Percentiles rank a stretch among this genome's conserved stretches.
Evolutionary conservation across 805 yeast species (phyloP).

Genomic region (Yamadazyma scolyti): DNA sequence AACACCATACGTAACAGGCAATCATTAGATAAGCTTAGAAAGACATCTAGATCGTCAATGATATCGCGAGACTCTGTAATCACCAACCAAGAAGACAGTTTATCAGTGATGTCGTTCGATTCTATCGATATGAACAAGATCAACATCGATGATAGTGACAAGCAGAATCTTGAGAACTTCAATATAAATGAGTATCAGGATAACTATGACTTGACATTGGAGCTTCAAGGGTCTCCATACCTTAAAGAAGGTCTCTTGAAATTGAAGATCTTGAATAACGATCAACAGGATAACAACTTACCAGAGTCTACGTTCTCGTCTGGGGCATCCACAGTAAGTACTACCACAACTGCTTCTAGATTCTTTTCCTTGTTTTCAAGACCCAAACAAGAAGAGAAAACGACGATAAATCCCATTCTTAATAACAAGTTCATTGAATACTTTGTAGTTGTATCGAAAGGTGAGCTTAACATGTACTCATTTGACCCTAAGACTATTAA

Average conservation of each 20-base stretch:
- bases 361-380: conserved; percentile 26
- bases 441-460: conserved; percentile 67
- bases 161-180: conserved; percentile 29
- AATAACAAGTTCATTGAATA: conserved; percentile 37
- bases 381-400: conserved; percentile 5
- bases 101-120: conserved; percentile 36
- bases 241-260: conserved; percentile 67
- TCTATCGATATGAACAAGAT: conserved; percentile 14
- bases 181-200: conserved; percentile 40
- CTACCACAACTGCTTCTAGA: conserved; percentile 16
- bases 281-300: conserved; percentile 26
- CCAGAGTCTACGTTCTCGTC: conserved; percentile 8
- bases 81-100: conserved; percentile 22
- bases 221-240: conserved; percentile 73
- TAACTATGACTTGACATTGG: conserved; percentile 57
- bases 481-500: conserved; percentile 45
- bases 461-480: conserved; percentile 57
- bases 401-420: conserved; percentile 17
- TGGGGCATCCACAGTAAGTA: conserved; percentile 13
- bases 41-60: conserved; percentile 33
- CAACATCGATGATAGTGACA: conserved; percentile 12
- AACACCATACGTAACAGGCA: conserved; percentile 17
- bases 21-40: conserved; percentile 26
- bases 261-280: conserved; percentile 34
- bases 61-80: conserved; percentile 26